These are phyloP conservation scores for Neurospora sp. DNA, from an alignment of 2,329 filamentous ascomycete genomes.

Conservation along the genomic window DNA sequence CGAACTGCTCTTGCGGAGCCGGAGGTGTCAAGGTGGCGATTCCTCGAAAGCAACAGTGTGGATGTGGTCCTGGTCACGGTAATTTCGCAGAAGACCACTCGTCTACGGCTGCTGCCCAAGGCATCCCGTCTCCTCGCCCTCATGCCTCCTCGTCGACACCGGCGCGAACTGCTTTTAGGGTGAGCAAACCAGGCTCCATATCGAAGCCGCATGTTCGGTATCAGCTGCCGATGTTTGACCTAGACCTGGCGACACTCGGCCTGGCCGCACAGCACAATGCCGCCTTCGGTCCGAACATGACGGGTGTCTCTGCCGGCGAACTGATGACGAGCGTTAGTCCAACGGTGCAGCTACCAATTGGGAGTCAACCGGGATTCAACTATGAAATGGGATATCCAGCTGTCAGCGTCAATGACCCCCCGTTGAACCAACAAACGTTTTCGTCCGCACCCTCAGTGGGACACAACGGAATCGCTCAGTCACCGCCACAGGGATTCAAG, in stretches of 20 bases:
- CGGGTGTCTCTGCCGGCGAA: constrained; percentile 10
- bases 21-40: constrained; percentile 55
- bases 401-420: neutral
- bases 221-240: constrained; percentile 35
- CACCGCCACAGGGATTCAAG: neutral
- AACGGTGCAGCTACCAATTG: neutral
- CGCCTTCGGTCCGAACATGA: constrained; percentile 16
- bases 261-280: constrained; percentile 27
- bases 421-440: neutral
- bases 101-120: constrained; percentile 5
- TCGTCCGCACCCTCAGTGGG: neutral
- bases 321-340: constrained; percentile 2
- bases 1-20: constrained; percentile 51
- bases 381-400: neutral
- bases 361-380: neutral
- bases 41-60: constrained; percentile 46
- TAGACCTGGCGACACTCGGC: constrained; percentile 39
- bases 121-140: constrained; percentile 2
- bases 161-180: constrained; percentile 29
- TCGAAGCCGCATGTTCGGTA: constrained; percentile 31
- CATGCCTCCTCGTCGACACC: constrained; percentile 25
- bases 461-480: neutral
- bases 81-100: constrained; percentile 13
- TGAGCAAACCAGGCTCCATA: constrained; percentile 31
- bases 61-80: constrained; percentile 28